These are phyloP conservation scores for Ceratobasidium sp. DNA, from an alignment of 1,284 basidiomycete genomes.

Conservation along the genomic window DNA sequence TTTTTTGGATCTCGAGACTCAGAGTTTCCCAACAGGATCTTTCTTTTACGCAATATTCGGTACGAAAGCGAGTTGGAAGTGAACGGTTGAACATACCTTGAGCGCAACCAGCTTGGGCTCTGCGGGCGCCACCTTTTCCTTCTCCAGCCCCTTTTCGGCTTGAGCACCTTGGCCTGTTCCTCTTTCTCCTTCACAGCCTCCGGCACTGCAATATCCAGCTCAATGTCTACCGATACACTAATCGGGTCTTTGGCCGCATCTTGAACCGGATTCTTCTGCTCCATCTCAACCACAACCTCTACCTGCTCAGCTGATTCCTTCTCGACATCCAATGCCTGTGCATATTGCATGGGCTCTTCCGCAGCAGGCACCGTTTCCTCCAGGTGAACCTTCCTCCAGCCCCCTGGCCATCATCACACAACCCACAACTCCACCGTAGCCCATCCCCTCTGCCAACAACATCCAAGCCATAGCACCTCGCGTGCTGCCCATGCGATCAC, in stretches of 20 bases:
- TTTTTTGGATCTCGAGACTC: neutral
- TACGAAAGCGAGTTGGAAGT: neutral
- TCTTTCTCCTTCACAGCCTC: slow-evolving; percentile 7
- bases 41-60: neutral
- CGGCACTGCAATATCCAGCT: slow-evolving; percentile 11
- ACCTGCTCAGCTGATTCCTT: neutral
- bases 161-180: neutral
- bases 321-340: neutral
- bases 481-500: slow-evolving; percentile 42
- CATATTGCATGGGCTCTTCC: neutral
- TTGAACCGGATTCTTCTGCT: neutral
- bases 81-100: neutral
- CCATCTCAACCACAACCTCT: neutral
- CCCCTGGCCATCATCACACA: slow-evolving; percentile 28
- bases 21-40: neutral
- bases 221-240: neutral
- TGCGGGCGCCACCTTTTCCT: neutral
- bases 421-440: slow-evolving; percentile 35
- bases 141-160: neutral
- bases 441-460: slow-evolving; percentile 15
- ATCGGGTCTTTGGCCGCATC: neutral
- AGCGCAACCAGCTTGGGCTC: neutral
- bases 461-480: slow-evolving; percentile 39
- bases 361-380: neutral
- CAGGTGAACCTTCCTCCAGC: neutral